Evolutionary conservation across 352 stramenopile species (phyloP).

Genomic region (Globisporangium barbulae): DNA sequence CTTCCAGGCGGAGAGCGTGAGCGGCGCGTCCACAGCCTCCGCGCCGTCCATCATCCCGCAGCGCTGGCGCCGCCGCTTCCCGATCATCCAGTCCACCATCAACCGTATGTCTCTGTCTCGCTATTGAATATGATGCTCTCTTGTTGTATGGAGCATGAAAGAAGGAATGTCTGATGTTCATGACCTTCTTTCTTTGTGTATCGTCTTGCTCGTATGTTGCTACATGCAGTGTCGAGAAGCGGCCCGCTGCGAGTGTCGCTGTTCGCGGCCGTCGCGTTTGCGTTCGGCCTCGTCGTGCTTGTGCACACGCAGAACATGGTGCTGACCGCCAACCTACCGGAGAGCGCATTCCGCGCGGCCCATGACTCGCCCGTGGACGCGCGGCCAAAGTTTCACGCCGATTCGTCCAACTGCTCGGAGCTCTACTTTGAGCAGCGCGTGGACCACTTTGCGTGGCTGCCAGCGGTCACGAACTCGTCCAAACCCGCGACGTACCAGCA

Average conservation of each 20-base stretch:
- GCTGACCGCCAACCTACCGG: conserved; percentile 36
- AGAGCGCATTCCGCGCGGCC: conserved; percentile 28
- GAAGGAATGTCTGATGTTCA: not conserved
- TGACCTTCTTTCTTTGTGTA: not conserved
- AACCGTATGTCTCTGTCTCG: conserved; percentile 8
- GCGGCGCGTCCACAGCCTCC: conserved; percentile 8
- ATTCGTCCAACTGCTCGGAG: conserved; percentile 76
- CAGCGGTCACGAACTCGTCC: conserved; percentile 14
- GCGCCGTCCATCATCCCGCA: conserved; percentile 18
- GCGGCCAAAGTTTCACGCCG: conserved; percentile 25
- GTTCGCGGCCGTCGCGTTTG: conserved; percentile 41
- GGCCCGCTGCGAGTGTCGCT: conserved; percentile 40
- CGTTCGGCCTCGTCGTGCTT: conserved; percentile 64
- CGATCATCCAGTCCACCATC: conserved; percentile 16
- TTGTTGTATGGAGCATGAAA: no score
- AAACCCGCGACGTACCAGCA: conserved; percentile 73
- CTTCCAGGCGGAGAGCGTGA: conserved; percentile 2
- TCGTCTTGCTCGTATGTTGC: not conserved
- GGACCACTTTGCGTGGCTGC: conserved; percentile 86
- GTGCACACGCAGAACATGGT: conserved; percentile 67
- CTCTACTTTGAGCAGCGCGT: conserved; percentile 87
- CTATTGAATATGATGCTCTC: no score
- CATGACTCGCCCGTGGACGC: conserved; percentile 8
- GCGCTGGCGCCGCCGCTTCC: conserved; percentile 20
- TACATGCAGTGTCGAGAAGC: conserved; percentile 7